Percentiles rank a stretch among this genome's conserved stretches.
Evolutionary conservation across 495 filamentous ascomycete species (phyloP).

Genomic region (Aspergillus leporis): DNA sequence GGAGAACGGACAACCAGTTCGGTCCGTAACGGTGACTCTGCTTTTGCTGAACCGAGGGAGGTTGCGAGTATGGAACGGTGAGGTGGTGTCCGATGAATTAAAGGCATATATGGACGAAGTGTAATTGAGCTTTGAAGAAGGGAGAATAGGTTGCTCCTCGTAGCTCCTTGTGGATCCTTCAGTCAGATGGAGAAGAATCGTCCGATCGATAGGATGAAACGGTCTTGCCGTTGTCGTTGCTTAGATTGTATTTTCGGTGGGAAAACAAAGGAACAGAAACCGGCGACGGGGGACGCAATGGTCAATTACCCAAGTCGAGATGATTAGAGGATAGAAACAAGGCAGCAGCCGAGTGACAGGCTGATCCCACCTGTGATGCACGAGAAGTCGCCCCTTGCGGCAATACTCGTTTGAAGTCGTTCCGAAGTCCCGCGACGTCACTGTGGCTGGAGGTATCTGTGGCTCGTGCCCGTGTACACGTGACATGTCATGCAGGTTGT

Average conservation of each 20-base stretch:
- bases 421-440: conserved; percentile 2
- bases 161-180: neutral
- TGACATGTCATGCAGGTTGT: too few relatives aligned
- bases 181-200: neutral
- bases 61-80: neutral
- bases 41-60: neutral
- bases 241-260: too few relatives aligned
- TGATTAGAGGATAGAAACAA: neutral
- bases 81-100: neutral
- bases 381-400: conserved; percentile 2
- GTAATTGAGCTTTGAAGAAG: neutral
- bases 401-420: neutral
- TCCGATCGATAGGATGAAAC: neutral
- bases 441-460: neutral
- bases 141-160: neutral
- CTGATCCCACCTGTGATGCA: neutral
- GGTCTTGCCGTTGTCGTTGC: neutral
- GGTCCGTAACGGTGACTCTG: neutral
- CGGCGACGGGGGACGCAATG: neutral
- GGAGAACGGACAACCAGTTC: neutral
- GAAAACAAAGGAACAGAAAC: neutral
- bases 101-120: neutral
- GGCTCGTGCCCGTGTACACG: conserved; percentile 6
- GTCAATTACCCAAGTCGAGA: neutral
- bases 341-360: neutral